These are phyloP conservation scores for Botrytis byssoidea DNA, from an alignment of 2,329 filamentous ascomycete species.

Conservation along the genomic window DNA sequence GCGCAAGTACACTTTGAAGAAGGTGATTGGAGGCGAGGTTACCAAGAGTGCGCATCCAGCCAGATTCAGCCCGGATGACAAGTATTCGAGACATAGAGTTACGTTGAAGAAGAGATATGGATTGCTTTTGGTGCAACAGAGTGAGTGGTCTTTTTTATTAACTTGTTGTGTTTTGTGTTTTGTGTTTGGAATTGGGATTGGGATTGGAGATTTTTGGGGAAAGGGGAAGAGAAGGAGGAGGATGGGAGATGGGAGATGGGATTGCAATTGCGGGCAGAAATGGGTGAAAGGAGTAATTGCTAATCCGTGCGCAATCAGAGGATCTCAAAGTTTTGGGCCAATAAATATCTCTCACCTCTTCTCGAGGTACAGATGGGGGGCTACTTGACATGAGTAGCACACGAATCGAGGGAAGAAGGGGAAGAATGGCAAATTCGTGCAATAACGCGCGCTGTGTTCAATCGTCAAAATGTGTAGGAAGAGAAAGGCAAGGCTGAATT, in stretches of 20 bases:
- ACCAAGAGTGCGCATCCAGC: slow-evolving; percentile 96
- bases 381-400: not conserved
- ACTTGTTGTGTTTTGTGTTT: too few species aligned
- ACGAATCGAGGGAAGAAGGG: not conserved
- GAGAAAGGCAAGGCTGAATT: not conserved
- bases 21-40: slow-evolving; percentile 77
- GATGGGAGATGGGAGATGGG: not conserved
- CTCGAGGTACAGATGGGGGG: not conserved
- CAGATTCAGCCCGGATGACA: slow-evolving; percentile 96
- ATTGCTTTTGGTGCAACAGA: slow-evolving; percentile 79
- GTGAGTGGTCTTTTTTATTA: slow-evolving; percentile 44
- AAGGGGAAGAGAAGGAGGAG: not conserved
- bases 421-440: not conserved
- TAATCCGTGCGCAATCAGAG: slow-evolving; percentile 37
- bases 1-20: slow-evolving; percentile 93
- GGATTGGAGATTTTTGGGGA: not conserved
- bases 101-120: slow-evolving; percentile 93
- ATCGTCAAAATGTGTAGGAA: not conserved
- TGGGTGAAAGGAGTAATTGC: slow-evolving; percentile 18
- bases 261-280: not conserved
- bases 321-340: slow-evolving; percentile 46
- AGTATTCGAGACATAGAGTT: slow-evolving; percentile 95
- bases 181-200: not conserved
- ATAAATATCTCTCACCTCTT: slow-evolving; percentile 27
- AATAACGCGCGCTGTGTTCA: not conserved